Conservation (phyloP, 83 land plant species). For the Diphasiastrum complanatum region DNA sequence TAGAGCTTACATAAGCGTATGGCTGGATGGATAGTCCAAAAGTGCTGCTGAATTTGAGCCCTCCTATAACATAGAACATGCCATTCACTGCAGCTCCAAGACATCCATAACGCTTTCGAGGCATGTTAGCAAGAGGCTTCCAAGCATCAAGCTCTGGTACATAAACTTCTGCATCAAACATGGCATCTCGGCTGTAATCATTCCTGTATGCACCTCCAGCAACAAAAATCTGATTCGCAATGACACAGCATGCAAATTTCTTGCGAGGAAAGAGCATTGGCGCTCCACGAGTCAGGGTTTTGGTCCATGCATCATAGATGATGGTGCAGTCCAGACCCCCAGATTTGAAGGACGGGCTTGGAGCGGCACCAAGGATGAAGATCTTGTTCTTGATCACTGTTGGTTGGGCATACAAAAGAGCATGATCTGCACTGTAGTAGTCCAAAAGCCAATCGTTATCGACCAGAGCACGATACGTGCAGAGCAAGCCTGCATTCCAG, state of each 20-base stretch:
- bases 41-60: no score
- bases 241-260: constrained; percentile 8
- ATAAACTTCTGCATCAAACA: constrained; percentile 5
- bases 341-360: no score
- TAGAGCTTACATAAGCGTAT: constrained; percentile 6
- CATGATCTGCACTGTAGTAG: not conserved
- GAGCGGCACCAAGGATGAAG: no score
- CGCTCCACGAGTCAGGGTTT: not conserved
- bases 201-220: constrained; percentile 7
- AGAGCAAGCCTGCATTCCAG: constrained; percentile 11
- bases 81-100: constrained; percentile 10
- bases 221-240: not conserved
- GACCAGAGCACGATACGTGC: not conserved
- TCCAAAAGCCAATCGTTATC: no score
- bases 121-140: constrained; percentile 8
- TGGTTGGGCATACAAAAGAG: constrained; percentile 7
- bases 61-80: no score
- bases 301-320: no score
- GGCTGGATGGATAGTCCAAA: constrained; percentile 2
- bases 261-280: constrained; percentile 6
- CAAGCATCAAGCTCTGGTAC: constrained; percentile 1
- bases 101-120: constrained; percentile 6
- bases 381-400: not conserved
- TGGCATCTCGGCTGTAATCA: not conserved
- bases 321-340: no score